Conservation (phyloP, 2,329 filamentous ascomycete genomes). For the Dendrostoma leiphaemia region DNA sequence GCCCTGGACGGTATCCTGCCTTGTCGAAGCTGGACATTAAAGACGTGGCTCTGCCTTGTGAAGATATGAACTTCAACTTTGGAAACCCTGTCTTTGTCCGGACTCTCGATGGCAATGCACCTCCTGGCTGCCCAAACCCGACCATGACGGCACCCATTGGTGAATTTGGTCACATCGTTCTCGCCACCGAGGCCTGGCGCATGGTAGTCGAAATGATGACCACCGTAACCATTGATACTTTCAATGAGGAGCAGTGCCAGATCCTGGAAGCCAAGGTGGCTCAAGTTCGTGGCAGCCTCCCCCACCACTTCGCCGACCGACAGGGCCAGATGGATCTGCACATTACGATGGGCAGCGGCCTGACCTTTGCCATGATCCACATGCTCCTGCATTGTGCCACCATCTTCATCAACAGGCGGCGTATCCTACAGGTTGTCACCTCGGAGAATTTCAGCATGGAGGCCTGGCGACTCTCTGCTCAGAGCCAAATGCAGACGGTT, state of each 20-base stretch:
- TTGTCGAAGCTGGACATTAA: constrained; percentile 53
- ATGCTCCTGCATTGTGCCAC: constrained; percentile 59
- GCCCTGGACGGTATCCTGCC: constrained; percentile 57
- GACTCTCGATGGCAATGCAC: constrained; percentile 46
- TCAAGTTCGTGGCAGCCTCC: constrained; percentile 50
- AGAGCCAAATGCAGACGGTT: constrained; percentile 49
- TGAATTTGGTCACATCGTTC: constrained; percentile 61
- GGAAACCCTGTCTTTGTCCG: constrained; percentile 58
- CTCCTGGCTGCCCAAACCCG: constrained; percentile 35
- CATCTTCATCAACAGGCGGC: constrained; percentile 59
- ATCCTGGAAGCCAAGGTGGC: constrained; percentile 55
- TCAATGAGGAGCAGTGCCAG: constrained; percentile 52
- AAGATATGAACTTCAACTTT: constrained; percentile 62
- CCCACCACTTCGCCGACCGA: constrained; percentile 61
- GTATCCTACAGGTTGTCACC: constrained; percentile 57
- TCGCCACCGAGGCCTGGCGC: constrained; percentile 60
- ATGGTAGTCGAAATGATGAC: constrained; percentile 62
- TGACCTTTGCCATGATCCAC: constrained; percentile 62
- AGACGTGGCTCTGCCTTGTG: constrained; percentile 56
- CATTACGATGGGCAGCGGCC: constrained; percentile 63
- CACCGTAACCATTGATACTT: constrained; percentile 48
- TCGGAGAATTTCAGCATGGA: constrained; percentile 51
- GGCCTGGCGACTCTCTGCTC: constrained; percentile 49
- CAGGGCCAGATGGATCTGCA: constrained; percentile 60
- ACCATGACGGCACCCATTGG: constrained; percentile 50